Evolutionary conservation across 805 yeast genomes (phyloP).

Genomic region (Wickerhamiella azyma): DNA sequence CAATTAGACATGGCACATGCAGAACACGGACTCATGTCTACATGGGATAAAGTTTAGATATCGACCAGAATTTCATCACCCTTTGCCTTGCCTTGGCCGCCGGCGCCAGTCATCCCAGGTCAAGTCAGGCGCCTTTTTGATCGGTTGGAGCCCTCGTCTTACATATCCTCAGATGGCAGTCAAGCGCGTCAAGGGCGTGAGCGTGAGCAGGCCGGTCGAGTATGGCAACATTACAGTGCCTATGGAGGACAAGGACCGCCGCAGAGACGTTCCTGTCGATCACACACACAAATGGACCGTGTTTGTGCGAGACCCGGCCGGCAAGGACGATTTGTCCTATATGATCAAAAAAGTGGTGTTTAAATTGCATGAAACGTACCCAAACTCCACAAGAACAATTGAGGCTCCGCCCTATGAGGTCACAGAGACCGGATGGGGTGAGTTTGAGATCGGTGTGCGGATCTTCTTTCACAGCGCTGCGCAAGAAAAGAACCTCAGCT

Average conservation of each 20-base stretch:
- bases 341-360: constrained; percentile 82
- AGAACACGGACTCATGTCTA: too few relatives aligned
- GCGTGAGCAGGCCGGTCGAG: constrained; percentile 63
- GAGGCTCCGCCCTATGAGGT: constrained; percentile 90
- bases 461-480: constrained; percentile 78
- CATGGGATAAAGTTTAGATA: too few relatives aligned
- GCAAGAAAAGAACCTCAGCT: constrained; percentile 70
- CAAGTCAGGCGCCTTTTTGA: too few relatives aligned
- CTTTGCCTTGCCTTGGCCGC: too few relatives aligned
- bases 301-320: constrained; percentile 68
- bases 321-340: constrained; percentile 59
- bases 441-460: constrained; percentile 82
- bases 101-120: too few relatives aligned
- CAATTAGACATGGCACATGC: too few relatives aligned
- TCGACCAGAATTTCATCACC: too few relatives aligned
- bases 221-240: constrained; percentile 75
- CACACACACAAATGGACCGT: constrained; percentile 96
- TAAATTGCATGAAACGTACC: constrained; percentile 89
- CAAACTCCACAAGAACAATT: constrained; percentile 68
- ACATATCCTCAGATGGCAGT: not conserved
- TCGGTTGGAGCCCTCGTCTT: too few relatives aligned
- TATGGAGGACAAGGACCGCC: constrained; percentile 37
- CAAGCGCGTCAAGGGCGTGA: constrained; percentile 34
- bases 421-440: constrained; percentile 99
- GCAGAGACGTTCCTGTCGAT: constrained; percentile 59